A percentile compares a stretch with the other conserved stretches of the same genome.
These are phyloP conservation scores for Plenodomus biglobosus DNA, from an alignment of 2,329 filamentous ascomycete species.

Conservation along the genomic window DNA sequence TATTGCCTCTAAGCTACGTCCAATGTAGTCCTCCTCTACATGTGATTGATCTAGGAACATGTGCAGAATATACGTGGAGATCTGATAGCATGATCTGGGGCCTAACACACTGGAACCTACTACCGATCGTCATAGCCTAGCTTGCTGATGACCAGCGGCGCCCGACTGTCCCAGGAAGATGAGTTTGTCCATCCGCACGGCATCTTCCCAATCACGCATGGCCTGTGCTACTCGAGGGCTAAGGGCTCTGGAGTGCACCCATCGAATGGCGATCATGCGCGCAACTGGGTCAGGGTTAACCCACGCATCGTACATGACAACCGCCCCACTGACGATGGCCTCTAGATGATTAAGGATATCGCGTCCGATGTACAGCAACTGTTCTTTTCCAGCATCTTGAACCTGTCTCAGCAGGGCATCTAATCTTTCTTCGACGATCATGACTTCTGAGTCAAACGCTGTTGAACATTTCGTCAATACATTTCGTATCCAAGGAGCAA, in stretches of 20 bases:
- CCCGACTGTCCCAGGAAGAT: slow-evolving; percentile 19
- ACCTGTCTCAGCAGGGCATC: slow-evolving; percentile 10
- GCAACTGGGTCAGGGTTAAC: slow-evolving; percentile 37
- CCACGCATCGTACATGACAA: slow-evolving; percentile 45
- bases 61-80: too few species aligned
- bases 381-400: slow-evolving; percentile 14
- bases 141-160: neutral
- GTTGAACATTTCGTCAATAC: slow-evolving; percentile 12
- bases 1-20: too few species aligned
- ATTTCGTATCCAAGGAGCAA: slow-evolving; percentile 20
- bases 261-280: slow-evolving; percentile 41
- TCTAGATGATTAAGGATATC: slow-evolving; percentile 34
- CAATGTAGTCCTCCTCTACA: too few species aligned
- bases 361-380: slow-evolving; percentile 30
- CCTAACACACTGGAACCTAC: too few species aligned
- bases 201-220: slow-evolving; percentile 5
- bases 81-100: too few species aligned
- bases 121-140: neutral
- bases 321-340: slow-evolving; percentile 39
- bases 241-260: slow-evolving; percentile 21
- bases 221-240: neutral
- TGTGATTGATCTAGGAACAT: too few species aligned
- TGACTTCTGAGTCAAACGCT: slow-evolving; percentile 10
- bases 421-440: slow-evolving; percentile 12
- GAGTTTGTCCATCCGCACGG: slow-evolving; percentile 15